Base-by-base conservation (phyloP, 345 rosid genomes). In the Dovyalis caffra region DNA sequence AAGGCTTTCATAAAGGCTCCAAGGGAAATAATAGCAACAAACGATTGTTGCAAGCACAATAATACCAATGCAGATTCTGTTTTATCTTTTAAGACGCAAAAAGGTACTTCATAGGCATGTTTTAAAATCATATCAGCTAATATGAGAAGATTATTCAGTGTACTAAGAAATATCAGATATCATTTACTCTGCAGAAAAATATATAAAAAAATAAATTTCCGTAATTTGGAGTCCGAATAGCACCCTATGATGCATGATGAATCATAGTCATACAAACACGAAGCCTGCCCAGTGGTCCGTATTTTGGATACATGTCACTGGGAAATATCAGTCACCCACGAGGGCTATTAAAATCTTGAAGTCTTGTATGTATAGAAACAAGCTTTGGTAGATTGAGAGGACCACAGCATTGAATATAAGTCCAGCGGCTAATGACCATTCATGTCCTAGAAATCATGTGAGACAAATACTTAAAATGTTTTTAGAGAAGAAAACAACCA, bases 201-300 rank as follows among this genome's bases (percentile, higher is more conserved):
- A n/a, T 23, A 49, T 49, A 49, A 53, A 53, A 10, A 1, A 56
- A 23, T 3, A 56, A 56, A 0, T 23, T 56, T 56, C 60, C 61
- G n/a, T 23, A 8, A 33, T 64, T 6, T 34, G 40, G 43, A 18
- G 37, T 34, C 28, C 16, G 20, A 6, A 43, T 3, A 26, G 35
- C 58, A 72, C 10, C 10, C 38, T 37, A 35, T 25, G 6, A 35
- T 14, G n/a, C 25, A 12, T 65, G 14, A 65, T 34, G 40, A 65
- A 65, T 11, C 47, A 34, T 14, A 18, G 34, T 6, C 14, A 33
- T 16, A 9, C 8, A 7, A 37, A 58, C 51, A 60, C 18, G 15
- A 38, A 26, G 12, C 60, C 29, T 14, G 6, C 21, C 38, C 2
- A 64, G 76, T 79, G 79, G 79, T 79, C 85, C 80, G 73, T 56